Conservation (phyloP, 176 grass and related monocot genomes). For the Tillandsia leiboldiana region DNA sequence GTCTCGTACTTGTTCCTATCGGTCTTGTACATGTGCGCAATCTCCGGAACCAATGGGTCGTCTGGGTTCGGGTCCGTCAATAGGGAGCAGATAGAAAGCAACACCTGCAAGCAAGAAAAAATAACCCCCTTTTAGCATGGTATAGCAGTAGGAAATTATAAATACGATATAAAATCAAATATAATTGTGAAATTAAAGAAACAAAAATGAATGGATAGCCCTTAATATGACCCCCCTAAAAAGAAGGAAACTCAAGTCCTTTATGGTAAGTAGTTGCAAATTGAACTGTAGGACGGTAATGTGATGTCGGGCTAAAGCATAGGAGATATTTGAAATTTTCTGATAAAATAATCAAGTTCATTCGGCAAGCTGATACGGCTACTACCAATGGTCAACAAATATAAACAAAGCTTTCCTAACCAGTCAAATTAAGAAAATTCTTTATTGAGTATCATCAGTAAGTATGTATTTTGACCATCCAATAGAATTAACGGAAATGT, state of each 20-base stretch:
- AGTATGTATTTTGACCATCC: neutral
- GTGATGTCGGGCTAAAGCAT: too few relatives aligned
- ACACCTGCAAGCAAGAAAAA: slow-evolving; percentile 19
- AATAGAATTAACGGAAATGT: neutral
- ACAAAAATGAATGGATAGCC: too few relatives aligned
- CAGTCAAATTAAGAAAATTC: too few relatives aligned
- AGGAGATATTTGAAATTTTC: too few relatives aligned
- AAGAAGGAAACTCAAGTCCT: too few relatives aligned
- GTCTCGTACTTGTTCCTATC: slow-evolving; percentile 41
- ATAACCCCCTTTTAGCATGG: neutral
- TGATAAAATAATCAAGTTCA: too few relatives aligned
- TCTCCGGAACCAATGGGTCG: slow-evolving; percentile 57
- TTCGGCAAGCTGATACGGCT: too few relatives aligned
- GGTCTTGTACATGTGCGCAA: slow-evolving; percentile 67
- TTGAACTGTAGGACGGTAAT: too few relatives aligned
- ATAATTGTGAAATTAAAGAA: neutral
- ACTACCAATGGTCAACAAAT: too few relatives aligned
- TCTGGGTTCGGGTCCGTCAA: slow-evolving; percentile 65
- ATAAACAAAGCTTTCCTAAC: too few relatives aligned
- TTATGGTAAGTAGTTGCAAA: too few relatives aligned
- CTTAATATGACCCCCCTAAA: too few relatives aligned
- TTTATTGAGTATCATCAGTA: neutral
- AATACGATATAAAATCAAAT: neutral
- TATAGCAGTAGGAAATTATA: neutral
- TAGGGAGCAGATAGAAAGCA: slow-evolving; percentile 62